Evolutionary conservation across 768 basidiomycete genomes (phyloP), one percentile per base, ranked within the genome.

Genomic region (Podaxis carcinomalis): DNA sequence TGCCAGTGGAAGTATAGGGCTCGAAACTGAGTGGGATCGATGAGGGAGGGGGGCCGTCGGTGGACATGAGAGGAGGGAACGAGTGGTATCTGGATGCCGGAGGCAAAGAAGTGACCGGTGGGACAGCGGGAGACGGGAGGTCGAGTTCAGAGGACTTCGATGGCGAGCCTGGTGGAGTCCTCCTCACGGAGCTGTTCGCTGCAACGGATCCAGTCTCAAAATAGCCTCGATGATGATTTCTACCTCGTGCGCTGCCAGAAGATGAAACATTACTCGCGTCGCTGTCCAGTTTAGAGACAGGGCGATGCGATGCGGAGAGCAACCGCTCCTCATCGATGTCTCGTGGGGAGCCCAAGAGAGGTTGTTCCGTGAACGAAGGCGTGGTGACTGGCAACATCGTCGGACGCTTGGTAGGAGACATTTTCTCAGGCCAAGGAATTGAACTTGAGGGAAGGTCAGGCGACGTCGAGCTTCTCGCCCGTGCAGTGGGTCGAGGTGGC

Each of bases 151-250:
- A 19, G 57, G 68, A 19, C 19, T 44, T 19, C 14, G 42, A 72
- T 16, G 81, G 80, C 39, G 80, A 78, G 3, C 81, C 81, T 4
- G 81, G 76, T 2, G 83, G 82, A 13, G 85, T 86, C 65, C 69
- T 72, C 63, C 74, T 78, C 59, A 83, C 57, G 14, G 60, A 66
- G 4, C 53, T 49, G n/a, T 72, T 59, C 27, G 64, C 65, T 49
- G 59, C 70, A 40, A 73, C 67, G n/a, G 72, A 65, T 51, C 62
- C 64, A 27, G 74, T 61, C 62, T 87, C 84, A 58, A 83, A 79
- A 67, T 83, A 84, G 4, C 86, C 83, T 7, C 86, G 78, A 61
- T 78, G 79, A 68, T 88, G 88, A 63, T 86, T 79, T 56, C 86
- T 66, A 54, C 53, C 23, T 53, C 56, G n/a, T 56, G 63, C 47